Evolutionary conservation across 2,329 filamentous ascomycete species (phyloP), one percentile per base, ranked within the genome.

Genomic region (Coniella lustricola): DNA sequence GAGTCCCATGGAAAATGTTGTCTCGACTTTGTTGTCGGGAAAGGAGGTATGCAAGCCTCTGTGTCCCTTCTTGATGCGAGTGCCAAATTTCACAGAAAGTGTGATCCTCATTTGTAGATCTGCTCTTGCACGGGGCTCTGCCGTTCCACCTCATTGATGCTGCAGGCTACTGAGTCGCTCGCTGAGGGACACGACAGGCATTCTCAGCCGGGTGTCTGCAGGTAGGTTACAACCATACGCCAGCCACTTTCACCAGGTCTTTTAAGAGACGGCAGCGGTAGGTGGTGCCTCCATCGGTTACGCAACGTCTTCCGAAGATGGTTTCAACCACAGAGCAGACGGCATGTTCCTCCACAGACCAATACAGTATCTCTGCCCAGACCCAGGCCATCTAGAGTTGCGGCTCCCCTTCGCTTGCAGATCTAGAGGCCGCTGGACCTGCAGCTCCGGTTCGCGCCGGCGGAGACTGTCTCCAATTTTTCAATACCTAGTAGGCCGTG

Each of bases 1-100:
- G 51, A 62, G 60, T 50, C 56, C 56, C 50, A 57, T 49, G 60
- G 57, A 22, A n/a, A 42, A 32, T 50, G 57, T 50, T 54, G 53
- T 54, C 54, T 54, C 50, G 49, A 46, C 43, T 44, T 43, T 45
- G n/a, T 33, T 40, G 21, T n/a, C 16, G 29, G 22, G 22, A 10
- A n/a, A 25, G 17, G n/a, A 17, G 22, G 14, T 18, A 14, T 5
- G 29, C 8, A 31, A 16, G 38, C 22, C 38, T 41, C 22, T 25
- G 18, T 13, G 40, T n/a, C 12, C 29, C 18, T 32, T 32, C 40
- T 42, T 16, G 40, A 20, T 13, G 44, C 35, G 49, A n/a, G 48
- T 44, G 49, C 49, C 29, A 42, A 10, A 33, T 33, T n/a, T 35
- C 37, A 34, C 12, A 29, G 44, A 36, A 40, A 21, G 37, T 17